Base-by-base conservation (phyloP, 2,329 filamentous ascomycete species). In the Ilyonectria sp. region DNA sequence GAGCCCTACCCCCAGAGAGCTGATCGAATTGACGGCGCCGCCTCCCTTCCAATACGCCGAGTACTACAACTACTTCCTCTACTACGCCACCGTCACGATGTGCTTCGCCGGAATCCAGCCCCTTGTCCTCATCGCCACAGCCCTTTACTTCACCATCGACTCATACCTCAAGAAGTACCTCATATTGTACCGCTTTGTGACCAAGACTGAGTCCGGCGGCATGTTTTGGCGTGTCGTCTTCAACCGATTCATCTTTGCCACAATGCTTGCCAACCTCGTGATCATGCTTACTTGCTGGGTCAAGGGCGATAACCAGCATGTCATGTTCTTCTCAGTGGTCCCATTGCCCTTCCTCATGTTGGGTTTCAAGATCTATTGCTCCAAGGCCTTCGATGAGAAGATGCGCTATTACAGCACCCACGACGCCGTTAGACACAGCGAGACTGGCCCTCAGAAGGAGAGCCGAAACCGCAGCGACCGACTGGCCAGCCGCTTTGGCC, bases 21-120 rank as follows among this genome's bases (percentile, higher is more conserved):
- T 96, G 73, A 98, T 98, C 73, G 94, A 97, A 79, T 89, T 96
- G 77, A 97, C 95, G 1, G 96, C 96, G 4, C 96, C 96, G 1
- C 95, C 94, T 2, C 86, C 93, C 0, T 98, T 99, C 79, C 95
- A 98, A 74, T 98, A 98, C 77, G 94, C 96, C 65, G 94, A 90
- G 74, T 98, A 98, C 83, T 99, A 98, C 87, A 98, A 98, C 81
- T 98, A 97, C 80, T 98, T 98, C 81, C 86, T 98, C 33, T 99
- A 94, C 82, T 99, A 98, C 83, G 87, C 93, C 26, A 98, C 95
- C 0, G 93, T 98, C 35, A 92, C 94, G 0, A 85, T 99, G 17
- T 94, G 91, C 75, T 98, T 96, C 77, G 91, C 92, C 2, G 90
- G 91, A 2, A 86, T 98, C 59, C 96, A 98, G 80, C 96, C 96